Conservation (phyloP, 2,329 filamentous ascomycete genomes). For the Ascochyta koolunga region DNA sequence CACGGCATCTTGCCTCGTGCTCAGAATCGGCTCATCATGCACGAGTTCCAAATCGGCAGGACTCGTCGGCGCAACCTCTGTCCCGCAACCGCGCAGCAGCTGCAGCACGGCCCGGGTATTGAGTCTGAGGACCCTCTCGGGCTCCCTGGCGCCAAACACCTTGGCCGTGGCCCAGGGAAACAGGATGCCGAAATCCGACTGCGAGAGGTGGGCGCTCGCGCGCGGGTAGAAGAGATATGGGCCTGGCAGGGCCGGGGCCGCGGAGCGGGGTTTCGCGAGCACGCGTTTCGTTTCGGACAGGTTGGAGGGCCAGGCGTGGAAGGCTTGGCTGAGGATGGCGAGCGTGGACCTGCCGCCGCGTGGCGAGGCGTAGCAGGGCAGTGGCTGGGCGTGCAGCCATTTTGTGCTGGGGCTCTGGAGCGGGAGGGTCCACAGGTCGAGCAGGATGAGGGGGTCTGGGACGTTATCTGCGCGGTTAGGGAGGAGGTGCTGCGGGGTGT, state of each 20-base stretch:
- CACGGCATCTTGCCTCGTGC: slow-evolving; percentile 31
- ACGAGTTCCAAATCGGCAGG: slow-evolving; percentile 46
- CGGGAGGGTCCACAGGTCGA: slow-evolving; percentile 84
- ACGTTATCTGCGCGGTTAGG: slow-evolving; percentile 70
- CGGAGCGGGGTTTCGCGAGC: slow-evolving; percentile 63
- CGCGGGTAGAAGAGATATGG: slow-evolving; percentile 77
- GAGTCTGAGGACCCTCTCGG: slow-evolving; percentile 82
- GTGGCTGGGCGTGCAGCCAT: slow-evolving; percentile 72
- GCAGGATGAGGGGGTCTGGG: slow-evolving; percentile 68
- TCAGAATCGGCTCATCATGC: slow-evolving; percentile 43
- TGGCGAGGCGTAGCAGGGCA: slow-evolving; percentile 68
- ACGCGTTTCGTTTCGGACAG: slow-evolving; percentile 71
- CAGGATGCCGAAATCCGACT: slow-evolving; percentile 82
- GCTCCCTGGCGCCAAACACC: slow-evolving; percentile 63
- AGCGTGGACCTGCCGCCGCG: slow-evolving; percentile 64
- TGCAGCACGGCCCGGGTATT: slow-evolving; percentile 82
- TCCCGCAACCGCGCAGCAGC: slow-evolving; percentile 59
- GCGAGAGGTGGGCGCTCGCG: slow-evolving; percentile 78
- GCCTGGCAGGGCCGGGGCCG: slow-evolving; percentile 51
- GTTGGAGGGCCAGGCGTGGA: slow-evolving; percentile 79
- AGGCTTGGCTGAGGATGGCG: slow-evolving; percentile 75
- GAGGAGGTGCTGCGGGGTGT: slow-evolving; percentile 61
- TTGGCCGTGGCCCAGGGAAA: slow-evolving; percentile 70
- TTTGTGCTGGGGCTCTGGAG: slow-evolving; percentile 67
- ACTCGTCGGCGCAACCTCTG: slow-evolving; percentile 51